phyloP scores from a whole-genome alignment of 495 filamentous ascomycete species.

The Xylaria curta region DNA sequence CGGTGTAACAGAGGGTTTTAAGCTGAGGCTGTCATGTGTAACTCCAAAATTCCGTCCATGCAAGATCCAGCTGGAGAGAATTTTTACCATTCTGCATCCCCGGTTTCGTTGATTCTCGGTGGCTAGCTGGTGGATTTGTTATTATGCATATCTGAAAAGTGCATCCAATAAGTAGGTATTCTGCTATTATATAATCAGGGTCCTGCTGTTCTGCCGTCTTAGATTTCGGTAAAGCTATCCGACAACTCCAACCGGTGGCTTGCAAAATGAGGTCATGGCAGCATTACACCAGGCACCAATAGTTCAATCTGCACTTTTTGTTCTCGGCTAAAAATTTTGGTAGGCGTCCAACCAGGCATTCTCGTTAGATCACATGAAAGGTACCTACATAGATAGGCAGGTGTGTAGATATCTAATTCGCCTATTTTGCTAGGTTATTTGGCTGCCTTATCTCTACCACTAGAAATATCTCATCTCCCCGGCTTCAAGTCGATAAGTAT shows the following conservation, averaged over 20 bases:
- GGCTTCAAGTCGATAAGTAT: neutral
- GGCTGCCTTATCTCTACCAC: neutral
- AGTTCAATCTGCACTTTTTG: neutral
- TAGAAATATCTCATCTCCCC: neutral
- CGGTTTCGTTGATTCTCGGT: neutral
- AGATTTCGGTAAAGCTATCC: neutral
- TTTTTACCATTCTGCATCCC: neutral
- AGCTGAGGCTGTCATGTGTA: conserved; percentile 10
- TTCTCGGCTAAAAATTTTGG: neutral
- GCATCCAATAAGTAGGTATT: neutral
- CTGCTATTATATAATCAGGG: neutral
- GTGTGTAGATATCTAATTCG: neutral
- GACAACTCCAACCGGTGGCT: neutral
- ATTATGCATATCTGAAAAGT: neutral
- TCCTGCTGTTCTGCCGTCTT: neutral
- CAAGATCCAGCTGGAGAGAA: neutral
- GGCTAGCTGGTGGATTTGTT: neutral
- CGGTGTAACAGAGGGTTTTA: conserved; percentile 6
- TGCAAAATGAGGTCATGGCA: neutral
- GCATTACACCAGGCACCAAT: conserved; percentile 3
- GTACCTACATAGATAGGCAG: neutral
- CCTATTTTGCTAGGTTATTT: neutral
- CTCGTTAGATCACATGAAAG: neutral
- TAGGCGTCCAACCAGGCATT: conserved; percentile 2
- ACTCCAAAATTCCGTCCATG: conserved; percentile 6